phyloP scores from a whole-genome alignment of 2,329 filamentous ascomycete species.

The Decorospora gaudefroyi region DNA sequence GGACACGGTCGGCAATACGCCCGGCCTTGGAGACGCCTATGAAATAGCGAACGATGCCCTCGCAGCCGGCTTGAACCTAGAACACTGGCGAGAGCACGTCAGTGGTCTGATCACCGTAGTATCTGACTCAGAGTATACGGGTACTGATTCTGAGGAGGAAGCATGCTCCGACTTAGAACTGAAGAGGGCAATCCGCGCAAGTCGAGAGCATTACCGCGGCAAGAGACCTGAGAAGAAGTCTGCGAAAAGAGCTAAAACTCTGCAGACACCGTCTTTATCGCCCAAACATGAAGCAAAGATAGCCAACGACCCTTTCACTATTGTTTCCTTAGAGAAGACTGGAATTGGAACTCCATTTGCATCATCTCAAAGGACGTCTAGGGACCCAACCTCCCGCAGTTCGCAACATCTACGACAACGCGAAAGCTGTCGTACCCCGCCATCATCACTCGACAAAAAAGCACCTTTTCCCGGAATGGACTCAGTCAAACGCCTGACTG shows the following conservation, averaged over 20 bases:
- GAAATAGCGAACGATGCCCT: slow-evolving; percentile 4
- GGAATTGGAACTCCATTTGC: too few species aligned
- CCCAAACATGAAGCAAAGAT: neutral
- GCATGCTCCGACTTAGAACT: slow-evolving; percentile 1
- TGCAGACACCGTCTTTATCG: neutral
- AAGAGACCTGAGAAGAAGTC: neutral
- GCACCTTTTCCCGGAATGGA: too few species aligned
- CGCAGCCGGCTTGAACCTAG: slow-evolving; percentile 4
- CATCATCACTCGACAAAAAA: too few species aligned
- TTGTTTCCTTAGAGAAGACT: too few species aligned
- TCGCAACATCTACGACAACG: too few species aligned
- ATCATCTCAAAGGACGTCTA: too few species aligned
- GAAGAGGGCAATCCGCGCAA: slow-evolving; percentile 3
- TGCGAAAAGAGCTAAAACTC: neutral
- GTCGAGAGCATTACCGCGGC: neutral
- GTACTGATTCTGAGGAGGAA: slow-evolving; percentile 2
- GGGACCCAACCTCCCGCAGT: too few species aligned
- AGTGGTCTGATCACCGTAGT: neutral
- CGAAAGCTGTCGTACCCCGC: too few species aligned
- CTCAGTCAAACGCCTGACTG: too few species aligned
- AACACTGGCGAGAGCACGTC: slow-evolving; percentile 19
- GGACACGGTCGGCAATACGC: neutral
- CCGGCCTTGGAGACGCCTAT: slow-evolving; percentile 21
- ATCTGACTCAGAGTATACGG: neutral
- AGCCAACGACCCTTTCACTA: too few species aligned